phyloP scores from a whole-genome alignment of 345 rosid species.

The Populus nigra region DNA sequence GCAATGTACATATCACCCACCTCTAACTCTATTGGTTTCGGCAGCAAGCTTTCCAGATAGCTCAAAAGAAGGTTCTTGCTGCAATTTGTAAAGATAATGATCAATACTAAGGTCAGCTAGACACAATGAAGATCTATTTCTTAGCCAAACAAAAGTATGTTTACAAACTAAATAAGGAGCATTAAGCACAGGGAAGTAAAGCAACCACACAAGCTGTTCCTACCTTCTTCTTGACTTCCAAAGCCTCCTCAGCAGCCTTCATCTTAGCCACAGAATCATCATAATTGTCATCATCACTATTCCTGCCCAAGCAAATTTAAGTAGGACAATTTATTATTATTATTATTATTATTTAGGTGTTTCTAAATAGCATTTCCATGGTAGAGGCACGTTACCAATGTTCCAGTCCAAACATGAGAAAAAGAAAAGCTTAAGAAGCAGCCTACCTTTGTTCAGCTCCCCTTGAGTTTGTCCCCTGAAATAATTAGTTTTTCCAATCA shows the following conservation, averaged over 20 bases:
- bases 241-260: slow-evolving; percentile 87
- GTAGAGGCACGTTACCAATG: not conserved
- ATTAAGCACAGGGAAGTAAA: not conserved
- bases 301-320: slow-evolving; percentile 34
- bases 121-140: slow-evolving; percentile 1
- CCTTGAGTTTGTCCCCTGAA: slow-evolving; percentile 53
- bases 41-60: slow-evolving; percentile 97
- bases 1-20: slow-evolving; percentile 26
- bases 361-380: not conserved
- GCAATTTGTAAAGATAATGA: slow-evolving; percentile 27
- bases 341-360: too few relatives aligned
- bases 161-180: not conserved
- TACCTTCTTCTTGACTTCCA: slow-evolving; percentile 82
- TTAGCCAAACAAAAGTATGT: slow-evolving; percentile 2
- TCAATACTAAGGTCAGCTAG: slow-evolving; percentile 13
- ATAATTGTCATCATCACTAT: slow-evolving; percentile 47
- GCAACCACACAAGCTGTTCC: not conserved
- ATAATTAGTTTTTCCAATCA: slow-evolving; percentile 14
- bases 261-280: slow-evolving; percentile 71
- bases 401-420: not conserved
- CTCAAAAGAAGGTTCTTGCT: slow-evolving; percentile 91
- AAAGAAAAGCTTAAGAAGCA: slow-evolving; percentile 11
- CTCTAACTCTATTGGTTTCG: slow-evolving; percentile 89
- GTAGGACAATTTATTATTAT: not conserved
- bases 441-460: slow-evolving; percentile 47